phyloP scores from a whole-genome alignment of 352 stramenopile genomes.

The Aphanomyces invadans region DNA sequence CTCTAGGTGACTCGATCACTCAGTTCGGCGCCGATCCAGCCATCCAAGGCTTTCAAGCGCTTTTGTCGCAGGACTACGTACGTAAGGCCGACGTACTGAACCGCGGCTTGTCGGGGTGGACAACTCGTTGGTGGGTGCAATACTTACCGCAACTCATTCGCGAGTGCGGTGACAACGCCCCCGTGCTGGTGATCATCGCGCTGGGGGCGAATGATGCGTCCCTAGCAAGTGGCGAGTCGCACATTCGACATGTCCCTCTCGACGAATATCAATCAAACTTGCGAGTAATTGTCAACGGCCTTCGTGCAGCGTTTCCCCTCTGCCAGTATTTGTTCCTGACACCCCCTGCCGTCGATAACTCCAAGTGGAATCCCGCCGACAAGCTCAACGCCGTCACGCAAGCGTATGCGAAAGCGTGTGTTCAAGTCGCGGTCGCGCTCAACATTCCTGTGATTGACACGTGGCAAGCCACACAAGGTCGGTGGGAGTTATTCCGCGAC shows the following conservation, averaged over 20 bases:
- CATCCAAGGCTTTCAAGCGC: conserved; percentile 33
- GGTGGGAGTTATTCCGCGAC: conserved; percentile 3
- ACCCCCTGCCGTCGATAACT: conserved; percentile 30
- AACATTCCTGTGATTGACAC: conserved; percentile 12
- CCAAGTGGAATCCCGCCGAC: conserved; percentile 1
- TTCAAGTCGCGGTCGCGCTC: not conserved
- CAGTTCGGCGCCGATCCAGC: conserved; percentile 31
- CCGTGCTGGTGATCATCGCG: conserved; percentile 43
- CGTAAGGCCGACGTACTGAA: conserved; percentile 37
- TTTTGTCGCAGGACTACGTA: conserved; percentile 42
- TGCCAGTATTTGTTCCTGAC: conserved; percentile 26
- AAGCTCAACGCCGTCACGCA: conserved; percentile 30
- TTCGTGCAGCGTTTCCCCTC: conserved; percentile 26
- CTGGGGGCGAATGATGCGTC: conserved; percentile 57
- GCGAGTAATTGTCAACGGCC: not conserved
- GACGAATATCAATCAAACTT: conserved; percentile 41
- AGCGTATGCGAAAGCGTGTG: conserved; percentile 26
- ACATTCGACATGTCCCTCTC: conserved; percentile 37
- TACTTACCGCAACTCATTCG: conserved; percentile 36
- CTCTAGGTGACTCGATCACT: conserved; percentile 51
- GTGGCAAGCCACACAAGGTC: conserved; percentile 8
- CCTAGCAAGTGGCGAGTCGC: conserved; percentile 28
- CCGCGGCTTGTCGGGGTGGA: conserved; percentile 49
- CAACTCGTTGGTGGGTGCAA: conserved; percentile 35
- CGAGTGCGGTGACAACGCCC: conserved; percentile 31